Conservation (phyloP, 176 grass and related monocot genomes). For the Zoysia japonica region DNA sequence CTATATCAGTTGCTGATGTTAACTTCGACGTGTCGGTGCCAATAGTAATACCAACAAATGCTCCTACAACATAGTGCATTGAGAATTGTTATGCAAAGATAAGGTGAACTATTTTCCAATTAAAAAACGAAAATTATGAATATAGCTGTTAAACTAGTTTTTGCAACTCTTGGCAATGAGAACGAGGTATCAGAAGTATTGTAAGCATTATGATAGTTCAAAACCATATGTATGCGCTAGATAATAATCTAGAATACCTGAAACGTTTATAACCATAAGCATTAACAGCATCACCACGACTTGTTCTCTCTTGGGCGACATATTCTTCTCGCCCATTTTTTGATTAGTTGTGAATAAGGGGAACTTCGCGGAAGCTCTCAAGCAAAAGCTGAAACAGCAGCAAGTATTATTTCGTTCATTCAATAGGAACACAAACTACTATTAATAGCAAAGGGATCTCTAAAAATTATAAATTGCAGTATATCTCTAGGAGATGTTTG, state of each 20-base stretch:
- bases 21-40: conserved; percentile 64
- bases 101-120: background rate
- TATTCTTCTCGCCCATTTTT: conserved; percentile 34
- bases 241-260: no score
- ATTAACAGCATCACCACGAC: conserved; percentile 43
- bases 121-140: background rate
- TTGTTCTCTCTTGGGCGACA: conserved; percentile 41
- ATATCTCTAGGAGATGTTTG: background rate
- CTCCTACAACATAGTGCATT: conserved; percentile 47
- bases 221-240: background rate
- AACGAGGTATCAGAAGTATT: background rate
- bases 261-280: background rate
- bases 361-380: conserved; percentile 16
- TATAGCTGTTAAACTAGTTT: conserved; percentile 1
- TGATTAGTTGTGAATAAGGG: conserved; percentile 1
- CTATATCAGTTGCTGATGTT: conserved; percentile 64
- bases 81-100: conserved; percentile 18
- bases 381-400: conserved; percentile 31
- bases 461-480: background rate
- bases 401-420: conserved; percentile 17
- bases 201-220: background rate
- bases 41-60: conserved; percentile 87
- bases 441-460: background rate
- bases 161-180: background rate
- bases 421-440: background rate